Percentiles rank a stretch among this genome's conserved stretches.
These are phyloP conservation scores for Chytridium lagenaria DNA, from an alignment of 371 early-diverging fungal genomes.

Conservation along the genomic window DNA sequence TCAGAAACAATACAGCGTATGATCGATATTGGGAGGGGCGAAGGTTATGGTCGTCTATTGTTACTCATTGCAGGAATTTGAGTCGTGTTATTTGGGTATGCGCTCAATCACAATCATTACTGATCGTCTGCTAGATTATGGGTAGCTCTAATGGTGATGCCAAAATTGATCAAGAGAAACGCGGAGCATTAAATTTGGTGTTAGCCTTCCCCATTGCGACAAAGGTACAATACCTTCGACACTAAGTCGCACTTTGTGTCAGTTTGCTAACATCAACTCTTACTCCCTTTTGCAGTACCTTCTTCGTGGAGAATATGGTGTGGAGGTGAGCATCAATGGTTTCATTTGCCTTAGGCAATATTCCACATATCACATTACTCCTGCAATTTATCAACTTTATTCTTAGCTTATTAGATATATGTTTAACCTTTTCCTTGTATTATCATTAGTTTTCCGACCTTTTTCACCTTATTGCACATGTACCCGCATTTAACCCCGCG, in stretches of 20 bases:
- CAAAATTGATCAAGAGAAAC: background rate
- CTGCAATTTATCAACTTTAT: too few relatives aligned
- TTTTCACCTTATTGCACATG: slow-evolving; percentile 37
- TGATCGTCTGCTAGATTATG: background rate
- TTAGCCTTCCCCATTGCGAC: slow-evolving; percentile 2
- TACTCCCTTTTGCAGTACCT: slow-evolving; percentile 2
- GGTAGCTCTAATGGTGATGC: background rate
- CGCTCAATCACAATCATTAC: slow-evolving; percentile 36
- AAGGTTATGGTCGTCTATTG: slow-evolving; percentile 67
- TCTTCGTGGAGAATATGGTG: background rate
- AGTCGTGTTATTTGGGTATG: slow-evolving; percentile 71
- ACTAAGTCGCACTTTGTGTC: slow-evolving; percentile 40
- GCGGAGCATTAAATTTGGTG: background rate
- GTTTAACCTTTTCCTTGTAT: too few relatives aligned
- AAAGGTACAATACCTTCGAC: slow-evolving; percentile 1
- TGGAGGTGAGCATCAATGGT: background rate
- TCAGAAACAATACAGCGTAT: slow-evolving; percentile 79
- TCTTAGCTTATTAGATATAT: too few relatives aligned
- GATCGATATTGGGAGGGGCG: slow-evolving; percentile 81
- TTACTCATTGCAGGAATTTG: slow-evolving; percentile 55
- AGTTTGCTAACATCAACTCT: too few relatives aligned
- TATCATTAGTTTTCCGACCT: slow-evolving; percentile 29
- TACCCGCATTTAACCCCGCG: slow-evolving; percentile 34
- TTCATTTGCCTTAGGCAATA: background rate
- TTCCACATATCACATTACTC: too few relatives aligned